Percentiles rank a stretch among this genome's conserved stretches.
phyloP scores from a whole-genome alignment of 495 filamentous ascomycete genomes.

The Penicillium arizonense region DNA sequence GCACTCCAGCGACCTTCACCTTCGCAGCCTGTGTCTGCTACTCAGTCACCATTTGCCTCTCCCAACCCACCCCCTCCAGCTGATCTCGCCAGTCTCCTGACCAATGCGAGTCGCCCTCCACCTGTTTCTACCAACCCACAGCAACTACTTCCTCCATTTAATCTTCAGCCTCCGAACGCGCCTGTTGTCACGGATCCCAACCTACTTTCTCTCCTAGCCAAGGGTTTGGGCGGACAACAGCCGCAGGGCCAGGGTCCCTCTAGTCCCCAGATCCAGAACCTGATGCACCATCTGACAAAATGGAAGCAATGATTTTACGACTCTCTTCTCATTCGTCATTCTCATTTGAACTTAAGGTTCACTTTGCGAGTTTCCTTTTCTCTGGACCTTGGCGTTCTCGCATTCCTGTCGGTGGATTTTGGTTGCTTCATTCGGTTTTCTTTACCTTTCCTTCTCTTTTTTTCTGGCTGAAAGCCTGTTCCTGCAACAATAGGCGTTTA shows the following conservation, averaged over 20 bases:
- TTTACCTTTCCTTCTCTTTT: conserved; percentile 1
- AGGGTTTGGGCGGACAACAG: conserved; percentile 38
- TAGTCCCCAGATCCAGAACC: conserved; percentile 53
- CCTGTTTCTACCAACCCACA: conserved; percentile 33
- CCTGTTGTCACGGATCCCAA: conserved; percentile 40
- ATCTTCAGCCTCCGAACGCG: conserved; percentile 30
- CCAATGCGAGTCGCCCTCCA: conserved; percentile 43
- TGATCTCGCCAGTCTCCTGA: conserved; percentile 61
- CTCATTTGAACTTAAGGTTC: conserved; percentile 2
- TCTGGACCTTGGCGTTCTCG: conserved; percentile 19
- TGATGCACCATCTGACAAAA: conserved; percentile 60
- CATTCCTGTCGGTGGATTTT: conserved; percentile 1
- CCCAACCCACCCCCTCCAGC: conserved; percentile 38
- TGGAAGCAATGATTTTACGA: conserved; percentile 55
- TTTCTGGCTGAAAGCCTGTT: conserved; percentile 19
- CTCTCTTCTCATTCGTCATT: conserved; percentile 19
- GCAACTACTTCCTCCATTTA: conserved; percentile 34
- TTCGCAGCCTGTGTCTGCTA: conserved; percentile 36
- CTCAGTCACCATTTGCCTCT: conserved; percentile 37
- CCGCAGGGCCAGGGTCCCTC: conserved; percentile 39
- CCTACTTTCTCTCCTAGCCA: conserved; percentile 46
- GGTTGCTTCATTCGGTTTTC: conserved; percentile 5
- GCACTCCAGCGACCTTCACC: conserved; percentile 51
- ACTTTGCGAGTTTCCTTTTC: conserved; percentile 7
- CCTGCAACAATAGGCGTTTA: conserved; percentile 22